Evolutionary conservation across 768 basidiomycete genomes (phyloP).

Genomic region (Hypholoma sublateritium): DNA sequence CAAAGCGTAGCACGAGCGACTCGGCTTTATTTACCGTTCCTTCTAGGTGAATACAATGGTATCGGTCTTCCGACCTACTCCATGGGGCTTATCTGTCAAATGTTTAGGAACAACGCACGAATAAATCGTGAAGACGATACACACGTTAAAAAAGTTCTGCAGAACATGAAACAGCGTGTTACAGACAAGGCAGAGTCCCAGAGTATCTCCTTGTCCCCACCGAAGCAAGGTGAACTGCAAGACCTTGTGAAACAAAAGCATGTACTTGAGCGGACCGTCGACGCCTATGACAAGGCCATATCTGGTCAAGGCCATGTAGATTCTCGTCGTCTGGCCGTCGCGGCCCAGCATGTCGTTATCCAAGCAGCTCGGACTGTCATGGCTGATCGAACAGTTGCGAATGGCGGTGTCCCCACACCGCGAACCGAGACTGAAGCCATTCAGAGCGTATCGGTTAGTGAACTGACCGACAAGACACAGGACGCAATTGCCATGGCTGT

Average conservation of each 20-base stretch:
- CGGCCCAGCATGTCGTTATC: slow-evolving; percentile 80
- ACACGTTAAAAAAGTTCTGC: slow-evolving; percentile 76
- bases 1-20: slow-evolving; percentile 48
- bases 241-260: slow-evolving; percentile 81
- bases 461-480: slow-evolving; percentile 53
- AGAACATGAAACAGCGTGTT: slow-evolving; percentile 75
- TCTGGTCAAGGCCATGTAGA: slow-evolving; percentile 52
- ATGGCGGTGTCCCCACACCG: slow-evolving; percentile 34
- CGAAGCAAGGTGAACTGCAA: slow-evolving; percentile 51
- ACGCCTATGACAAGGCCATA: slow-evolving; percentile 73
- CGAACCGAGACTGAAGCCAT: slow-evolving; percentile 42
- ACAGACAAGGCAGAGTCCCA: slow-evolving; percentile 68
- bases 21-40: slow-evolving; percentile 43
- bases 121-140: slow-evolving; percentile 45
- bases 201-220: slow-evolving; percentile 49
- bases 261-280: slow-evolving; percentile 66
- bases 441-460: slow-evolving; percentile 50
- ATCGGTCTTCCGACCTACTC: not conserved
- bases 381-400: slow-evolving; percentile 44
- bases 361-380: slow-evolving; percentile 74
- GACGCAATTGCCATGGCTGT: slow-evolving; percentile 82
- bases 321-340: slow-evolving; percentile 63
- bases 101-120: slow-evolving; percentile 17
- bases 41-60: slow-evolving; percentile 29
- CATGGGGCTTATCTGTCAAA: not conserved